These are phyloP conservation scores for Zoysia matrella DNA, from an alignment of 202 grass and related monocot species.

Conservation along the genomic window DNA sequence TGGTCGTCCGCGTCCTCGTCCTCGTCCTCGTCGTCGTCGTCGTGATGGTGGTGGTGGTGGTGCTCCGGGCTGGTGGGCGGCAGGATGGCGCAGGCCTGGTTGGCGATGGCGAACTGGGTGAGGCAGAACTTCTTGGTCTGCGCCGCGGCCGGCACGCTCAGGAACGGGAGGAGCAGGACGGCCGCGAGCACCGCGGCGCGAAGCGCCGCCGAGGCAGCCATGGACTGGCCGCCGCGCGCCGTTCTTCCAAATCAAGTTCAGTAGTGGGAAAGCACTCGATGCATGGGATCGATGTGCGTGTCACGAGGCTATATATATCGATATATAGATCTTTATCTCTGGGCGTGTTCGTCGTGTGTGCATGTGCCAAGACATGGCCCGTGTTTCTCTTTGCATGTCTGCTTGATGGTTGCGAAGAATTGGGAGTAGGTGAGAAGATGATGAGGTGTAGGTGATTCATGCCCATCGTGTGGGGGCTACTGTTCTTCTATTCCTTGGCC, in stretches of 20 bases:
- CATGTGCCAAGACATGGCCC: neutral
- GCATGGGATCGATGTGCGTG: constrained; percentile 12
- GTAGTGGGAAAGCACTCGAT: neutral
- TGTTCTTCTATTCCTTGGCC: too few species aligned
- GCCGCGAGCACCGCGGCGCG: constrained; percentile 38
- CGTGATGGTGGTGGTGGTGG: neutral
- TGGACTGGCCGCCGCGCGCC: neutral
- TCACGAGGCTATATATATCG: neutral
- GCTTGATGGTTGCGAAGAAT: constrained; percentile 37
- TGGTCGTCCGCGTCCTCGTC: neutral
- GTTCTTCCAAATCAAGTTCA: neutral
- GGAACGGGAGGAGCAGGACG: constrained; percentile 46
- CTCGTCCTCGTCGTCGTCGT: neutral
- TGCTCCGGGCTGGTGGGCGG: constrained; percentile 37
- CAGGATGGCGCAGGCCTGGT: constrained; percentile 70
- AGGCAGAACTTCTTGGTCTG: constrained; percentile 68
- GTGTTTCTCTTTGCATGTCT: constrained; percentile 56
- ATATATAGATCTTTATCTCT: neutral
- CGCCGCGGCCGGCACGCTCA: constrained; percentile 30
- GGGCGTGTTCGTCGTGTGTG: neutral
- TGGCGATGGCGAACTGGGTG: constrained; percentile 76
- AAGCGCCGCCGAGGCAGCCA: constrained; percentile 39
- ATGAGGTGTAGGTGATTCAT: constrained; percentile 49
- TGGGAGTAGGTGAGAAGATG: constrained; percentile 30
- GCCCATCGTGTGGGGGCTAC: too few species aligned